Percentiles rank a stretch among this genome's conserved stretches.
These are phyloP conservation scores for Lecanicillium sp. DNA, from an alignment of 2,329 filamentous ascomycete species.

Conservation along the genomic window DNA sequence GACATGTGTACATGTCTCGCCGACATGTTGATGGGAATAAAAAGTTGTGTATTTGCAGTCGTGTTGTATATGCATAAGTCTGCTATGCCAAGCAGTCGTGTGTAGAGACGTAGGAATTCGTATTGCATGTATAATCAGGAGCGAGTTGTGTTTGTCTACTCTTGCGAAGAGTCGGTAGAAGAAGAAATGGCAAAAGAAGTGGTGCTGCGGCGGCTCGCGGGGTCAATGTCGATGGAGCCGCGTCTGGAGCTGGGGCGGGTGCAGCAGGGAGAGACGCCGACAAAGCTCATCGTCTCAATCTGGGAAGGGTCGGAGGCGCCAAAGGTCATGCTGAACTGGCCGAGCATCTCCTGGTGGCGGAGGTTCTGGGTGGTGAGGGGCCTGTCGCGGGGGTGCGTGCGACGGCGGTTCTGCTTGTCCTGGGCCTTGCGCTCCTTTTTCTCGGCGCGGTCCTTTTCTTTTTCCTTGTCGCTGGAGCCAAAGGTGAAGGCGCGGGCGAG, in stretches of 20 bases:
- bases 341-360: constrained; percentile 41
- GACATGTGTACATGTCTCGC: no score
- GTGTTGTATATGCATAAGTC: constrained; percentile 1
- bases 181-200: constrained; percentile 13
- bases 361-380: constrained; percentile 41
- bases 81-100: not conserved
- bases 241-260: constrained; percentile 31
- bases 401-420: constrained; percentile 13
- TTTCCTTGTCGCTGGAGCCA: constrained; percentile 20
- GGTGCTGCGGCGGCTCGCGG: constrained; percentile 24
- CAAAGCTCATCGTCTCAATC: constrained; percentile 28
- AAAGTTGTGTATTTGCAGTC: not conserved
- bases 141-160: not conserved
- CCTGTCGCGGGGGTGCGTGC: constrained; percentile 38
- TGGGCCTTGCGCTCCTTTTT: constrained; percentile 17
- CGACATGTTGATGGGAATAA: no score
- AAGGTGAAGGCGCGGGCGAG: constrained; percentile 28
- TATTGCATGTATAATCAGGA: no score
- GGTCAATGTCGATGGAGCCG: constrained; percentile 14
- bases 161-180: constrained; percentile 14
- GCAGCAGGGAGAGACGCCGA: constrained; percentile 39
- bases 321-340: constrained; percentile 41
- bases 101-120: no score
- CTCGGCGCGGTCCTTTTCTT: constrained; percentile 15
- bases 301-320: constrained; percentile 31